Evolutionary conservation across 257 asterid species (phyloP), one percentile per base, ranked within the genome.

Genomic region (Misopates orontium): DNA sequence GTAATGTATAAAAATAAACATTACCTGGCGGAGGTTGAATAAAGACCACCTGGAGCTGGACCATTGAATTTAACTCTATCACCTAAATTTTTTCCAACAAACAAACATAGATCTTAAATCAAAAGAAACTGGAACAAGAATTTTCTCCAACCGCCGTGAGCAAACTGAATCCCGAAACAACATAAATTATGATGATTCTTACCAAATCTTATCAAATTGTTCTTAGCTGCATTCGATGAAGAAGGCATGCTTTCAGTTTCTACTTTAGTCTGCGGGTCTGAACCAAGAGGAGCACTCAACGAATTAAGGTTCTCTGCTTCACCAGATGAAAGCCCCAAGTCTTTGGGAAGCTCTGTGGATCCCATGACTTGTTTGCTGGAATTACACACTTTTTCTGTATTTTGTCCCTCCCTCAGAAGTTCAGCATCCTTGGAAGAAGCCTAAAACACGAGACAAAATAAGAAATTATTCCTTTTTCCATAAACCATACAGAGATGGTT

Each of bases 1-100:
- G 28, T 40, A 60, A 58, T 20, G 59, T 16, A 53, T 13, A 45
- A 50, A 62, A 28, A 28, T 28, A 28, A 28, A 75, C 31, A 56
- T 48, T 79, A 89, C 96, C 96, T 84, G 71, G 85, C 42, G 60
- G 85, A 71, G 68, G 73, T 67, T 61, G 89, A 53, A 78, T 78
- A 85, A 40, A 78, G 51, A 69, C 80, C 78, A 70, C 82, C 78
- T 69, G 95, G 77, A 76, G 87, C 71, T 78, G 90, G 62, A 70
- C 95, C 89, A 69, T 83, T 59, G 60, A 79, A 91, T 75, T 87
- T 91, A 62, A 91, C 97, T 81, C 82, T 85, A 58, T 91, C 96
- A 75, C 97, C 97, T 91, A 61, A 45, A 56, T 52, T 70, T n/a
- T n/a, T 68, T 56, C 68, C 62, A 62, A 74, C 53, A 59, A 76